phyloP scores from a whole-genome alignment of 192 early-diverging fungal species.

The Entomortierella parvispora region DNA sequence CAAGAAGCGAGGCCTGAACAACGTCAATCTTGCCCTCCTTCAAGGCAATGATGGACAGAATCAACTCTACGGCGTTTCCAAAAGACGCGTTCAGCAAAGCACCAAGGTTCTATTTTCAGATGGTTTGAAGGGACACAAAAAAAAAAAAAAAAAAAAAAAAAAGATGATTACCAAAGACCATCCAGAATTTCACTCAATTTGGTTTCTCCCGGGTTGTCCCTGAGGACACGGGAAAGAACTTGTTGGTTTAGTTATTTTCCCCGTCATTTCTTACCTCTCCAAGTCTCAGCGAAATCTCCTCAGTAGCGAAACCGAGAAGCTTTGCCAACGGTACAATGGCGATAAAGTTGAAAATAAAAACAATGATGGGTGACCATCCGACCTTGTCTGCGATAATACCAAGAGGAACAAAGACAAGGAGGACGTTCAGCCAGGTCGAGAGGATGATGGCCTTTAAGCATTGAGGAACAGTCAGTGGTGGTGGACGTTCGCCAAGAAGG shows the following conservation, averaged over 20 bases:
- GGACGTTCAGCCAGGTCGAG: constrained; percentile 75
- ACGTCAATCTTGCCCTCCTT: constrained; percentile 80
- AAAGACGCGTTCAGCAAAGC: constrained; percentile 81
- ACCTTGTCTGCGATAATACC: constrained; percentile 72
- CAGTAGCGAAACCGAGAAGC: constrained; percentile 48
- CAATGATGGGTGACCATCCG: constrained; percentile 70
- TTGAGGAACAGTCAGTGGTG: constrained; percentile 39
- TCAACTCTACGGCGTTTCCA: constrained; percentile 90
- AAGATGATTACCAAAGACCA: too few species aligned
- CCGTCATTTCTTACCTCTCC: constrained; percentile 66
- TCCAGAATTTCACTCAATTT: too few species aligned
- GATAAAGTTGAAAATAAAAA: constrained; percentile 90
- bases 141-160: background rate
- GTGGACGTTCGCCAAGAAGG: background rate
- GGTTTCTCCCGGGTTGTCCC: constrained; percentile 66
- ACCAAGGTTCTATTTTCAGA: constrained; percentile 76
- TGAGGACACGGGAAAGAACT: too few species aligned
- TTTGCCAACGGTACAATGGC: constrained; percentile 94
- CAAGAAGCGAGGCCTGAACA: constrained; percentile 90
- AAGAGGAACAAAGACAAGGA: constrained; percentile 83
- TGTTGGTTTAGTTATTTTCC: too few species aligned
- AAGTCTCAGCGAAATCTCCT: constrained; percentile 53
- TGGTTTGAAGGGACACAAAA: background rate
- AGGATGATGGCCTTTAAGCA: constrained; percentile 59
- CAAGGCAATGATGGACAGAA: constrained; percentile 87